Conservation (phyloP, 805 yeast species). For the Lachancea dasiensis region DNA sequence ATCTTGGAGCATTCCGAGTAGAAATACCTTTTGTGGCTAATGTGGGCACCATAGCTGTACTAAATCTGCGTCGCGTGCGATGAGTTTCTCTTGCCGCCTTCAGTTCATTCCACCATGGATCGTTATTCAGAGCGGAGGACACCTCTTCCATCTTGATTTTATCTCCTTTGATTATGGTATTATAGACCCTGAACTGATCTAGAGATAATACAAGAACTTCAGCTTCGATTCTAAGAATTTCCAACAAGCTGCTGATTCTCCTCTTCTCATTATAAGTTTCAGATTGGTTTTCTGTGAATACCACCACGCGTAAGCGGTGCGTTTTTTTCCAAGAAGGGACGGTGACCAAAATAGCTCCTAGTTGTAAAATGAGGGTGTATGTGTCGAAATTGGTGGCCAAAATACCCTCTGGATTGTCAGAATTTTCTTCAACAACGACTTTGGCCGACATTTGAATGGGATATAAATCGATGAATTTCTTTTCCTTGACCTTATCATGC, state of each 20-base stretch:
- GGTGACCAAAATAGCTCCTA: slow-evolving; percentile 88
- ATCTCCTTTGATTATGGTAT: slow-evolving; percentile 70
- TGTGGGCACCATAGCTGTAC: slow-evolving; percentile 30
- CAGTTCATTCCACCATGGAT: slow-evolving; percentile 83
- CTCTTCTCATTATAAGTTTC: slow-evolving; percentile 67
- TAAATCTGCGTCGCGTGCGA: slow-evolving; percentile 25
- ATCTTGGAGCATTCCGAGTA: slow-evolving; percentile 27
- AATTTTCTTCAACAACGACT: slow-evolving; percentile 31
- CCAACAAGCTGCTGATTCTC: slow-evolving; percentile 58
- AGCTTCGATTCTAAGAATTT: slow-evolving; percentile 79
- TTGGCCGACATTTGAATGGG: slow-evolving; percentile 96
- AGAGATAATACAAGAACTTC: slow-evolving; percentile 70
- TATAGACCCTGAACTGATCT: slow-evolving; percentile 53
- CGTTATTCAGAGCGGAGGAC: slow-evolving; percentile 46
- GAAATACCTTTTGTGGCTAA: slow-evolving; percentile 13
- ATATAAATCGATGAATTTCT: slow-evolving; percentile 74
- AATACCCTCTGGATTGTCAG: slow-evolving; percentile 57
- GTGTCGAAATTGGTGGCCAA: slow-evolving; percentile 92
- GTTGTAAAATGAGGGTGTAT: slow-evolving; percentile 83
- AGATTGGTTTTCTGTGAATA: slow-evolving; percentile 71
- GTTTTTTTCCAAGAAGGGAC: slow-evolving; percentile 89
- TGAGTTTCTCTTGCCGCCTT: slow-evolving; percentile 46
- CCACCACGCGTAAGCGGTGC: slow-evolving; percentile 72
- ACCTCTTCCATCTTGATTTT: slow-evolving; percentile 41
- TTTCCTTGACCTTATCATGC: slow-evolving; percentile 28